phyloP scores from a whole-genome alignment of 1,284 basidiomycete genomes.

The Microstroma glucosiphilum region DNA sequence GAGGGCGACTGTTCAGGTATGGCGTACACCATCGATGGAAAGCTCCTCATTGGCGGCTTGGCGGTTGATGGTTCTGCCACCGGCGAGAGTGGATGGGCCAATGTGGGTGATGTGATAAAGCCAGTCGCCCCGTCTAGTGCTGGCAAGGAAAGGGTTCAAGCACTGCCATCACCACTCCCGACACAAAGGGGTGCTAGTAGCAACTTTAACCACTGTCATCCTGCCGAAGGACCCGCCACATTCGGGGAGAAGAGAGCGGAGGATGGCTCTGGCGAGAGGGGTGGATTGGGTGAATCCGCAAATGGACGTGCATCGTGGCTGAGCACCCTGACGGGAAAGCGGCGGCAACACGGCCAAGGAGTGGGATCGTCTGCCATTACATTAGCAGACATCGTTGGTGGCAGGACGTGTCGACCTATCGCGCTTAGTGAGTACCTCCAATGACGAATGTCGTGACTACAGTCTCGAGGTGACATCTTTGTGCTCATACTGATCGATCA shows the following conservation, averaged over 20 bases:
- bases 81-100: slow-evolving; percentile 16
- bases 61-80: slow-evolving; percentile 10
- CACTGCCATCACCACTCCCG: not conserved
- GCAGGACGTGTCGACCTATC: slow-evolving; percentile 34
- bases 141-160: not conserved
- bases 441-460: slow-evolving; percentile 13
- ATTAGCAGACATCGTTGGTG: slow-evolving; percentile 33
- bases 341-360: not conserved
- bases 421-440: slow-evolving; percentile 17
- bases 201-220: no score
- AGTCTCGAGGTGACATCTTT: no score
- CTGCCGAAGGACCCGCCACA: no score
- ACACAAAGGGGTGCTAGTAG: not conserved
- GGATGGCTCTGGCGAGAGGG: no score
- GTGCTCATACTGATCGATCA: no score
- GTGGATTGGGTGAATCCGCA: no score
- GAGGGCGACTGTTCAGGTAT: no score
- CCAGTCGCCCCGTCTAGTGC: no score
- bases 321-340: no score
- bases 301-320: no score
- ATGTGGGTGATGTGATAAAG: not conserved
- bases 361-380: slow-evolving; percentile 14
- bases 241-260: no score
- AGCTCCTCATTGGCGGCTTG: slow-evolving; percentile 14
- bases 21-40: slow-evolving; percentile 3